Percentiles rank a stretch among this genome's conserved stretches.
These are phyloP conservation scores for Fusarium piperis DNA, from an alignment of 2,329 filamentous ascomycete genomes.

Conservation along the genomic window DNA sequence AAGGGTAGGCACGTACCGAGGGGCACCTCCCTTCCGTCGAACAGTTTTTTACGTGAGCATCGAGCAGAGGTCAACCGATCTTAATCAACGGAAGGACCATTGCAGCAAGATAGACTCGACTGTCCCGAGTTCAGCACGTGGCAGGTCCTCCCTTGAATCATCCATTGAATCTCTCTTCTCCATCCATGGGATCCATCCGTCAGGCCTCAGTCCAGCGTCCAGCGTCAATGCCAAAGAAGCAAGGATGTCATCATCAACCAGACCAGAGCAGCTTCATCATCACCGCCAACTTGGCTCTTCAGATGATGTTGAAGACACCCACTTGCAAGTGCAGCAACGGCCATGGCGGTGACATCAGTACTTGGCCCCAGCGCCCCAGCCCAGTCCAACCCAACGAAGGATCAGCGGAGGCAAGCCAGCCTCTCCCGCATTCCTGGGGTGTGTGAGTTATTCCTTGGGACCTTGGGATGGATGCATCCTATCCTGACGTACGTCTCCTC, in stretches of 20 bases:
- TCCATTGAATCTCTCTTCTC: neutral
- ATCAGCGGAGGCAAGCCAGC: slow-evolving; percentile 8
- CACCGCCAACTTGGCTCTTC: neutral
- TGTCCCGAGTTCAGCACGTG: slow-evolving; percentile 27
- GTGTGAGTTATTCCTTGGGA: neutral
- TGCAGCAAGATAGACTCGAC: slow-evolving; percentile 7
- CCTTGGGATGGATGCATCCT: neutral
- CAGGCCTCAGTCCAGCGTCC: slow-evolving; percentile 21
- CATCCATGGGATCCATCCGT: neutral
- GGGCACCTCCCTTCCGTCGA: neutral
- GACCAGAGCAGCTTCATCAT: slow-evolving; percentile 1
- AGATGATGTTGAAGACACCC: neutral
- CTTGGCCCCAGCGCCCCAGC: neutral
- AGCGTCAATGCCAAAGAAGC: slow-evolving; percentile 1
- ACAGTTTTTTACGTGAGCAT: neutral
- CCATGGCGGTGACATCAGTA: slow-evolving; percentile 6
- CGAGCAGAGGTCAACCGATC: neutral
- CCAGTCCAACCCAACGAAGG: neutral
- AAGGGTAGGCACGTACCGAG: neutral
- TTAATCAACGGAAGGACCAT: slow-evolving; percentile 10
- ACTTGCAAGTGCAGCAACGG: neutral
- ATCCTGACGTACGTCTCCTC: neutral
- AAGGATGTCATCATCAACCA: slow-evolving; percentile 4
- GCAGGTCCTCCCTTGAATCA: slow-evolving; percentile 10
- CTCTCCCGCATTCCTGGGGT: slow-evolving; percentile 25